phyloP scores from a whole-genome alignment of 1,139 yeast species.

The Hemisphaericaspora subhashii region DNA sequence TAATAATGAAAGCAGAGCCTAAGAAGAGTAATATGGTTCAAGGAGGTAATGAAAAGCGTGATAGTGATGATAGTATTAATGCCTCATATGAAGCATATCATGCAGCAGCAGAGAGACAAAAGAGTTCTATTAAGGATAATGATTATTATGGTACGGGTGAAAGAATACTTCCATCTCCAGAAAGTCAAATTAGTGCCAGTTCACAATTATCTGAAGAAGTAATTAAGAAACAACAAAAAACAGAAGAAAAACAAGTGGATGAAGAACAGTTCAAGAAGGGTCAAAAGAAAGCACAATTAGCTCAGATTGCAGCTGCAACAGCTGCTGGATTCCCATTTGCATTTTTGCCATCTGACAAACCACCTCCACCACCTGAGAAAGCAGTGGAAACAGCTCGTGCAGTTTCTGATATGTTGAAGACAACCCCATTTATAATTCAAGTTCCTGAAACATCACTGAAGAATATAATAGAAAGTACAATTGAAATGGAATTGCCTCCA shows the following conservation, averaged over 20 bases:
- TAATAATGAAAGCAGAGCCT: background rate
- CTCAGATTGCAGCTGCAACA: slow-evolving; percentile 23
- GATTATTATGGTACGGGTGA: background rate
- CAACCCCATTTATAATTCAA: background rate
- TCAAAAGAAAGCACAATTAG: slow-evolving; percentile 24
- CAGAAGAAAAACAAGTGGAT: slow-evolving; percentile 16
- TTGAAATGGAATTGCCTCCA: no score
- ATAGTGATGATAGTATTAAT: background rate
- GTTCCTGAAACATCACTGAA: no score
- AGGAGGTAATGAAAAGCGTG: background rate
- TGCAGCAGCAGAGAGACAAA: slow-evolving; percentile 4
- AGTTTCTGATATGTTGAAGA: slow-evolving; percentile 2
- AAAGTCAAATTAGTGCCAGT: background rate
- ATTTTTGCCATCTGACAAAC: slow-evolving; percentile 17
- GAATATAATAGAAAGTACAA: no score
- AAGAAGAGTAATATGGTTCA: background rate
- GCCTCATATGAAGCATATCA: slow-evolving; percentile 12
- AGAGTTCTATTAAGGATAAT: no score
- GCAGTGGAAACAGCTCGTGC: slow-evolving; percentile 5
- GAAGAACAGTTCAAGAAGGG: slow-evolving; percentile 14
- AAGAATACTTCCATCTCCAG: background rate
- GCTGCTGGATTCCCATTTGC: slow-evolving; percentile 19
- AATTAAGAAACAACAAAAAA: slow-evolving; percentile 9
- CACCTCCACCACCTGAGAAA: slow-evolving; percentile 12
- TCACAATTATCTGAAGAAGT: slow-evolving; percentile 13